Percentiles rank a stretch among this genome's conserved stretches.
These are phyloP conservation scores for Colletotrichum sp. DNA, from an alignment of 2,329 filamentous ascomycete species.

Conservation along the genomic window DNA sequence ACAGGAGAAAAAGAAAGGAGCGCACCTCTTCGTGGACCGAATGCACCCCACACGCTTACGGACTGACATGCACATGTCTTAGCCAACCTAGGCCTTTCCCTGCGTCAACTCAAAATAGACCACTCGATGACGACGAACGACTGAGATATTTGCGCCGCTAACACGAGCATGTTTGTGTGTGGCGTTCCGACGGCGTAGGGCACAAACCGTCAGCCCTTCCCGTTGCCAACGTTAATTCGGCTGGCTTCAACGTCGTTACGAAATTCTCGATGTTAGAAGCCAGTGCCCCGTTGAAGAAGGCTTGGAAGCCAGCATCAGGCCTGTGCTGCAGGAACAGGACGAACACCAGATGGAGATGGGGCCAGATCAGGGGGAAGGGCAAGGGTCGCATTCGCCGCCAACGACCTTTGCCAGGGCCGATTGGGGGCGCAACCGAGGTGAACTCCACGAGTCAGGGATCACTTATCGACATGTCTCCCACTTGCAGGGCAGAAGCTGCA, in stretches of 20 bases:
- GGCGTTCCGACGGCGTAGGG: neutral
- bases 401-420: neutral
- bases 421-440: neutral
- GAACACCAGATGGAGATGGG: neutral
- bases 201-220: neutral
- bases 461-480: neutral
- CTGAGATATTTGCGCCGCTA: neutral
- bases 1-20: neutral
- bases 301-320: neutral
- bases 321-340: neutral
- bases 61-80: neutral
- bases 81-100: neutral
- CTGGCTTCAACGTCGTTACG: neutral
- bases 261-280: neutral
- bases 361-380: neutral
- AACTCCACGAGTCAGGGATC: constrained; percentile 1
- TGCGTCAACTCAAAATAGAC: neutral
- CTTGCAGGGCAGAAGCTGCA: neutral
- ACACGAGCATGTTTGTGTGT: neutral
- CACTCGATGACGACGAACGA: neutral
- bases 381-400: neutral
- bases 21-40: neutral
- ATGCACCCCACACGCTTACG: neutral
- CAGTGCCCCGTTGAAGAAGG: neutral
- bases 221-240: neutral